Conservation (phyloP, 768 basidiomycete genomes). For the Rhodocollybia butyracea region DNA sequence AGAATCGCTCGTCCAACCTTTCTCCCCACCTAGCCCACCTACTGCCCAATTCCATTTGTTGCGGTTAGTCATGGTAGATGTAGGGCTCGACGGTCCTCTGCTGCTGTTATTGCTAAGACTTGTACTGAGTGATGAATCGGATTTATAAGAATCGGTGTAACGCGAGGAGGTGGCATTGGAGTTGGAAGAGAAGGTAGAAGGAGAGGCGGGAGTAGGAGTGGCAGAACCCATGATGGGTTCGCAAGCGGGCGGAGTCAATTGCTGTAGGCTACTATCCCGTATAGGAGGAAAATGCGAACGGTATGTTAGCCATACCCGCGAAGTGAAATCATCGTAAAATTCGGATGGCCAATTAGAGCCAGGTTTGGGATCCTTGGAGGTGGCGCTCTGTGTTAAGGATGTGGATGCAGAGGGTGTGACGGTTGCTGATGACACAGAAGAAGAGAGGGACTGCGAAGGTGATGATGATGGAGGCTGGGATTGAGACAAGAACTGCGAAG, state of each 20-base stretch:
- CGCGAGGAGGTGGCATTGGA: background rate
- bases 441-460: slow-evolving; percentile 1
- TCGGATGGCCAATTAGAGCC: slow-evolving; percentile 68
- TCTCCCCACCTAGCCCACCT: slow-evolving; percentile 46
- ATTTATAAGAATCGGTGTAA: slow-evolving; percentile 10
- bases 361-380: slow-evolving; percentile 17
- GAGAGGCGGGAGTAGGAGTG: slow-evolving; percentile 12
- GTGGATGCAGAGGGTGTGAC: slow-evolving; percentile 16
- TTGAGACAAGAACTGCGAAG: slow-evolving; percentile 8
- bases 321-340: slow-evolving; percentile 88
- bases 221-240: slow-evolving; percentile 11
- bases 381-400: background rate
- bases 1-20: slow-evolving; percentile 79
- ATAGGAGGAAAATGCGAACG: slow-evolving; percentile 85
- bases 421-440: slow-evolving; percentile 29
- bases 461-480: slow-evolving; percentile 22
- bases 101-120: slow-evolving; percentile 11
- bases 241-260: slow-evolving; percentile 21
- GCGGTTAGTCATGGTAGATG: slow-evolving; percentile 38
- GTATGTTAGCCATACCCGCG: slow-evolving; percentile 89
- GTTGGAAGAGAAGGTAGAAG: slow-evolving; percentile 3
- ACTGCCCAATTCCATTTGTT: slow-evolving; percentile 64
- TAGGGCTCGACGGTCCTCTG: slow-evolving; percentile 24
- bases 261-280: slow-evolving; percentile 48
- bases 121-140: slow-evolving; percentile 9